A percentile compares a stretch with the other conserved stretches of the same genome.
Evolutionary conservation across 371 early-diverging fungal species (phyloP).

Genomic region (Neoconidiobolus thromboides): DNA sequence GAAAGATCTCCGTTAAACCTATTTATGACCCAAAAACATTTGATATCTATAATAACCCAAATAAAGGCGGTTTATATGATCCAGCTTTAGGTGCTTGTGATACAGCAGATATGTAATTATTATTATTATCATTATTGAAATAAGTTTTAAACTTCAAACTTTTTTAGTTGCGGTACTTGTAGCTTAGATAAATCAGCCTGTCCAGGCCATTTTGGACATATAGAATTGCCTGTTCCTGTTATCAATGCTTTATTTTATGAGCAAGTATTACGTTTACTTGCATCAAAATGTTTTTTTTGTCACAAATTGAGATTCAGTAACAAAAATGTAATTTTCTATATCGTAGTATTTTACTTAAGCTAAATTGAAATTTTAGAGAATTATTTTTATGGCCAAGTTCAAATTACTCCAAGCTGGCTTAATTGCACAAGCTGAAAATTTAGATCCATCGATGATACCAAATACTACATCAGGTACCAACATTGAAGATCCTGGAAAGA

Average conservation of each 20-base stretch:
- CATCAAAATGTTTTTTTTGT: slow-evolving; percentile 81
- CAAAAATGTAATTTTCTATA: not conserved
- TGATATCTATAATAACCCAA: slow-evolving; percentile 85
- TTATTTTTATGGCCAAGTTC: slow-evolving; percentile 36
- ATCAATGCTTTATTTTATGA: slow-evolving; percentile 92
- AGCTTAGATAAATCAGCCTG: slow-evolving; percentile 62
- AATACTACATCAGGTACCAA: slow-evolving; percentile 17
- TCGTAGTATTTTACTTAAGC: not conserved
- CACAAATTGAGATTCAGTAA: slow-evolving; percentile 58
- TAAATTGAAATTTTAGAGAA: slow-evolving; percentile 13
- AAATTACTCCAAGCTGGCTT: slow-evolving; percentile 53
- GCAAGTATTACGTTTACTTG: slow-evolving; percentile 66
- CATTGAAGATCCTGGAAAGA: slow-evolving; percentile 23
- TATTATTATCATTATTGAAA: not conserved
- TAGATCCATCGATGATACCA: slow-evolving; percentile 38
- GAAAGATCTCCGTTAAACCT: slow-evolving; percentile 83
- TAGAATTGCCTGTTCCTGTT: slow-evolving; percentile 89
- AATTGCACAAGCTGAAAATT: slow-evolving; percentile 56
- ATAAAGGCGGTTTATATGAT: slow-evolving; percentile 89
- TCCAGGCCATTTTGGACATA: slow-evolving; percentile 99
- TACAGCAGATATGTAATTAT: slow-evolving; percentile 42
- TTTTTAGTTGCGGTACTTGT: slow-evolving; percentile 72
- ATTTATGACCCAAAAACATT: slow-evolving; percentile 79
- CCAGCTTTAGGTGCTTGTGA: slow-evolving; percentile 86
- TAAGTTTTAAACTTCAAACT: not conserved